These are phyloP conservation scores for Penstemon eatonii DNA, from an alignment of 257 asterid species.

Conservation along the genomic window DNA sequence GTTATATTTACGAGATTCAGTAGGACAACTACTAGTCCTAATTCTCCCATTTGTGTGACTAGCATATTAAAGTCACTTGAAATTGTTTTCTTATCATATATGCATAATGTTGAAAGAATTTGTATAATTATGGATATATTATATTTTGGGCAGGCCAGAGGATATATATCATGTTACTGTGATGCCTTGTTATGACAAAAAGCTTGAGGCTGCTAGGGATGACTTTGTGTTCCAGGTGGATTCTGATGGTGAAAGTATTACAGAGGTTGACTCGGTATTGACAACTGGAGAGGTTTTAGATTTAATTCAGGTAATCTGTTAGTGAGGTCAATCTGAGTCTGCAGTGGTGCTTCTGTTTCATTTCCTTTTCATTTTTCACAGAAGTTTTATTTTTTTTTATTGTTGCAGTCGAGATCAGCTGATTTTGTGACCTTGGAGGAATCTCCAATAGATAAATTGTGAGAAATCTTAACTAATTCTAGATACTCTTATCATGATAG, in stretches of 20 bases:
- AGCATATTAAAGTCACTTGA: background rate
- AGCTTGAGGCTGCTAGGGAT: constrained; percentile 95
- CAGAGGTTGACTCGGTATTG: constrained; percentile 95
- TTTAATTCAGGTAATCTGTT: constrained; percentile 67
- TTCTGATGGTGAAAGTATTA: constrained; percentile 52
- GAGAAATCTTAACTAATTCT: constrained; percentile 36
- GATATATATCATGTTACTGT: constrained; percentile 94
- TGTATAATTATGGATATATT: constrained; percentile 28
- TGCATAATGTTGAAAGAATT: constrained; percentile 9
- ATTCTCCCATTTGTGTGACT: background rate
- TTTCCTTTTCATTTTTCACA: background rate
- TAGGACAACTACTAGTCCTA: constrained; percentile 8
- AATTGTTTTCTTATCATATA: background rate
- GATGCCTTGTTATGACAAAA: constrained; percentile 99
- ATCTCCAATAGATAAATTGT: constrained; percentile 85
- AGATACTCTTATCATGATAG: constrained; percentile 10
- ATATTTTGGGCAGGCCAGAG: constrained; percentile 60
- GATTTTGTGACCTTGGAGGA: constrained; percentile 76
- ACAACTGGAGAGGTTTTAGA: constrained; percentile 95
- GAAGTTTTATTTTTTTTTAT: background rate
- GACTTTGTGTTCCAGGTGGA: constrained; percentile 75
- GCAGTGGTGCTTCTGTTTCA: background rate
- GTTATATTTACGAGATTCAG: background rate
- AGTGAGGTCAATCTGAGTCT: background rate
- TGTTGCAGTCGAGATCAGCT: constrained; percentile 69